A percentile compares a stretch with the other conserved stretches of the same genome.
These are phyloP conservation scores for Sanghuangporus baumii DNA, from an alignment of 1,284 basidiomycete genomes.

Conservation along the genomic window DNA sequence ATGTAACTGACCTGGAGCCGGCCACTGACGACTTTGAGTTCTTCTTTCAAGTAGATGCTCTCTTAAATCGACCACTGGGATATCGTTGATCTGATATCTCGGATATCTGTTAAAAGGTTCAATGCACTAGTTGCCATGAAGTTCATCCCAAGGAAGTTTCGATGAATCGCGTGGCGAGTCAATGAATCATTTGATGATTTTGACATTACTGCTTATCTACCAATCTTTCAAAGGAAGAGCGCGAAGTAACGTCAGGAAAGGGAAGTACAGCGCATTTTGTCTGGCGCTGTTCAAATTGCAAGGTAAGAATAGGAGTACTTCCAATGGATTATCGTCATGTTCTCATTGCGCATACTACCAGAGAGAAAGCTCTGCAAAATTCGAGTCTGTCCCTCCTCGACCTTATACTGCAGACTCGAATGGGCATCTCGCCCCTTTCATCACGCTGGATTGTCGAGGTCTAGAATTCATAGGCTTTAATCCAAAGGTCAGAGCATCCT, in stretches of 20 bases:
- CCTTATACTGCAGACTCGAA: slow-evolving; percentile 56
- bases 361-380: slow-evolving; percentile 74
- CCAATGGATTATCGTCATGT: background rate
- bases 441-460: slow-evolving; percentile 71
- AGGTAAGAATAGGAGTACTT: slow-evolving; percentile 23
- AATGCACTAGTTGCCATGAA: slow-evolving; percentile 74
- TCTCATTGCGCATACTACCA: background rate
- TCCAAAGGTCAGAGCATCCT: slow-evolving; percentile 40
- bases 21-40: slow-evolving; percentile 64
- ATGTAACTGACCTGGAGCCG: slow-evolving; percentile 64
- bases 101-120: slow-evolving; percentile 43
- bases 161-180: slow-evolving; percentile 57
- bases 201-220: background rate
- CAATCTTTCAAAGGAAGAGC: slow-evolving; percentile 46
- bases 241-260: slow-evolving; percentile 58
- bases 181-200: background rate
- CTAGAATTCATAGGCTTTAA: slow-evolving; percentile 72
- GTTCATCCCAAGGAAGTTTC: slow-evolving; percentile 62
- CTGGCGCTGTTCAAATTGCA: slow-evolving; percentile 72
- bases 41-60: slow-evolving; percentile 58
- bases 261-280: slow-evolving; percentile 69
- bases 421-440: slow-evolving; percentile 52
- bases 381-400: slow-evolving; percentile 47
- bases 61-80: background rate
- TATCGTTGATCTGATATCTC: background rate